phyloP scores from a whole-genome alignment of 2,329 filamentous ascomycete species.

The Immersiporthe knoxdaviesiana region DNA sequence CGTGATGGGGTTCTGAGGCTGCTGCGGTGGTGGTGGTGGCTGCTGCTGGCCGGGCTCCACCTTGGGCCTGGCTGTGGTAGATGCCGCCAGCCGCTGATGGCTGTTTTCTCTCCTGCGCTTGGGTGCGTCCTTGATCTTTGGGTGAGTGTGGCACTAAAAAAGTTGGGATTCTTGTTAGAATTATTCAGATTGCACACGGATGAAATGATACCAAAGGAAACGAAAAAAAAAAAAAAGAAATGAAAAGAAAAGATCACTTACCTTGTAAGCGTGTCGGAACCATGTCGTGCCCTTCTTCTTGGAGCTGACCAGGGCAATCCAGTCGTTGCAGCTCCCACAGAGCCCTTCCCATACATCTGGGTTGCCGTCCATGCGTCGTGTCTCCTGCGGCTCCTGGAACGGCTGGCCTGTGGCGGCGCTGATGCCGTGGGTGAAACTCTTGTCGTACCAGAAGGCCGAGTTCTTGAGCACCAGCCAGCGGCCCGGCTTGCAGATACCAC shows the following conservation, averaged over 20 bases:
- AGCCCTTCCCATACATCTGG: slow-evolving; percentile 81
- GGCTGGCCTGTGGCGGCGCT: slow-evolving; percentile 78
- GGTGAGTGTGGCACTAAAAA: slow-evolving; percentile 68
- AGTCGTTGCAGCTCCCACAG: slow-evolving; percentile 77
- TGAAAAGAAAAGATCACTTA: slow-evolving; percentile 44
- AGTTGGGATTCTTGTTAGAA: not conserved
- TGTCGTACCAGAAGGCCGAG: slow-evolving; percentile 92
- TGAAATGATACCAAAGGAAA: not conserved
- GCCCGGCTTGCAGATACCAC: slow-evolving; percentile 83
- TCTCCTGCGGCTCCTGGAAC: slow-evolving; percentile 77
- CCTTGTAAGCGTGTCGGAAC: slow-evolving; percentile 90
- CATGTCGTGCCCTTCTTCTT: slow-evolving; percentile 93
- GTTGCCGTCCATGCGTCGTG: slow-evolving; percentile 76
- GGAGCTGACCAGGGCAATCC: slow-evolving; percentile 80
- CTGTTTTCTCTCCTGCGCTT: slow-evolving; percentile 69
- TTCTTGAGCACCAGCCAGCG: slow-evolving; percentile 89
- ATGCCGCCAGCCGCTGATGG: slow-evolving; percentile 50
- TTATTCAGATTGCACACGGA: slow-evolving; percentile 19
- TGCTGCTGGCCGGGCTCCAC: slow-evolving; percentile 45
- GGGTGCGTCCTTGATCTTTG: slow-evolving; percentile 71
- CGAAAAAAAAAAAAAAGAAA: slow-evolving; percentile 19
- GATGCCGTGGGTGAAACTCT: slow-evolving; percentile 86
- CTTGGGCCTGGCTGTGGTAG: slow-evolving; percentile 52
- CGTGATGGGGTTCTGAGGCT: slow-evolving; percentile 39
- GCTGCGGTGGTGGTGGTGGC: slow-evolving; percentile 19